Percentiles rank a stretch among this genome's conserved stretches.
Conservation (phyloP, 1,139 yeast genomes). For the Pichia sp. region DNA sequence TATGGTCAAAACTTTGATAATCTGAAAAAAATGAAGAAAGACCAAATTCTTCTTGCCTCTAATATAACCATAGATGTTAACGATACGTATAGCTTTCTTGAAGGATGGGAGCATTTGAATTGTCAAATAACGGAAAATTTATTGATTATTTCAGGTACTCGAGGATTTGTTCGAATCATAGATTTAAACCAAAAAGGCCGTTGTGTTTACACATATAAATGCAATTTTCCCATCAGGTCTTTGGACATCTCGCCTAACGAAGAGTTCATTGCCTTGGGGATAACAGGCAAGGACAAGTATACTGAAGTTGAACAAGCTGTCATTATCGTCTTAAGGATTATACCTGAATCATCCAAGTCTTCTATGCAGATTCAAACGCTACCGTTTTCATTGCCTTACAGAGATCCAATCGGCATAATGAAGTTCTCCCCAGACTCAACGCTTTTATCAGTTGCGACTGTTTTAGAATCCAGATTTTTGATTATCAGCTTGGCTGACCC, state of each 20-base stretch:
- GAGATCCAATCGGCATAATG: conserved; percentile 74
- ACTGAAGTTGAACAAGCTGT: conserved; percentile 76
- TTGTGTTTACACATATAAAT: conserved; percentile 60
- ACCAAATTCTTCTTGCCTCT: conserved; percentile 19
- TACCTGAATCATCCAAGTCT: conserved; percentile 4
- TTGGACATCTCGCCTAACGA: conserved; percentile 64
- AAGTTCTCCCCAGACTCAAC: conserved; percentile 65
- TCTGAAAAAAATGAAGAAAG: conserved; percentile 22
- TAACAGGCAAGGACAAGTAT: conserved; percentile 68
- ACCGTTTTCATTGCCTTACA: conserved; percentile 72
- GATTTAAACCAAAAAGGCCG: conserved; percentile 51
- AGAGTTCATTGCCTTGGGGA: conserved; percentile 66
- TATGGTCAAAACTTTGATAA: conserved; percentile 44
- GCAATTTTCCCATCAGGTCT: conserved; percentile 74
- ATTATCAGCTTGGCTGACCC: conserved; percentile 63
- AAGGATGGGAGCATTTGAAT: conserved; percentile 57
- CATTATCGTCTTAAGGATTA: conserved; percentile 38
- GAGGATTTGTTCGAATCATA: conserved; percentile 61
- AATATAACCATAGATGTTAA: conserved; percentile 18
- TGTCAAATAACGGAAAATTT: conserved; percentile 58
- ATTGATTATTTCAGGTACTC: conserved; percentile 65
- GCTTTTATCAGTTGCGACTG: conserved; percentile 75
- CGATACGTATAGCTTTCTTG: conserved; percentile 17
- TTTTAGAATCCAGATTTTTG: conserved; percentile 71
- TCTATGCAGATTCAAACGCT: conserved; percentile 19